phyloP scores from a whole-genome alignment of 345 rosid genomes.

The Moricandia moricandioides region DNA sequence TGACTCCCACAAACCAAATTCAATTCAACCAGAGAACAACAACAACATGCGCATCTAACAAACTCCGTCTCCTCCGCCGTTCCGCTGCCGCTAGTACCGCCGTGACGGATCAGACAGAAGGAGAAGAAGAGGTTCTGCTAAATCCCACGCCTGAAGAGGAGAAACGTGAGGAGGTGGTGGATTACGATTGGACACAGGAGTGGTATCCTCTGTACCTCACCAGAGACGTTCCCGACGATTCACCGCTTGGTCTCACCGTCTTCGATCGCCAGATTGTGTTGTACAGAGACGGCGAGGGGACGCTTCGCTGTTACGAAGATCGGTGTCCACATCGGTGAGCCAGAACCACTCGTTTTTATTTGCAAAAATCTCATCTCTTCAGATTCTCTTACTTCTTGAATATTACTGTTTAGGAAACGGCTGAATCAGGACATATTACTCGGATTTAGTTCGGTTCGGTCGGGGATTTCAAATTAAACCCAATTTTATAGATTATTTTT shows the following conservation, averaged over 20 bases:
- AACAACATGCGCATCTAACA: constrained; percentile 10
- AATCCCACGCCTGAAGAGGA: constrained; percentile 37
- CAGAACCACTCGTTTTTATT: constrained; percentile 3
- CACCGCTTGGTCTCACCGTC: constrained; percentile 87
- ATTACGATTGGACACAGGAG: constrained; percentile 84
- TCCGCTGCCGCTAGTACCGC: constrained; percentile 5
- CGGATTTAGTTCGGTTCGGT: constrained; percentile 6
- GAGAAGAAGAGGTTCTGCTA: constrained; percentile 36
- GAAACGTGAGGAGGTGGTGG: constrained; percentile 42
- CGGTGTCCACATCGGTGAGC: constrained; percentile 92
- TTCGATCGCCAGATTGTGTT: constrained; percentile 76
- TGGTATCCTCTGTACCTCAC: constrained; percentile 93
- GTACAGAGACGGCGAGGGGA: constrained; percentile 72
- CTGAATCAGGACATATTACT: background rate
- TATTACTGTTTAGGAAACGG: background rate
- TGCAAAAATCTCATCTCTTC: background rate
- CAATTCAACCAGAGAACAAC: constrained; percentile 18
- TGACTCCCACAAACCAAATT: constrained; percentile 1
- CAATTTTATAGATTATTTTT: background rate
- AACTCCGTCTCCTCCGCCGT: constrained; percentile 28
- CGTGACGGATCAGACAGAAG: constrained; percentile 5
- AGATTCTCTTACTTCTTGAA: background rate
- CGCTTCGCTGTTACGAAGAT: constrained; percentile 69
- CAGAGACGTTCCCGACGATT: constrained; percentile 75
- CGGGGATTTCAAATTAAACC: background rate